Percentiles rank a stretch among this genome's conserved stretches.
Evolutionary conservation across 106 monocot species (phyloP).

Genomic region (Posidonia australis): DNA sequence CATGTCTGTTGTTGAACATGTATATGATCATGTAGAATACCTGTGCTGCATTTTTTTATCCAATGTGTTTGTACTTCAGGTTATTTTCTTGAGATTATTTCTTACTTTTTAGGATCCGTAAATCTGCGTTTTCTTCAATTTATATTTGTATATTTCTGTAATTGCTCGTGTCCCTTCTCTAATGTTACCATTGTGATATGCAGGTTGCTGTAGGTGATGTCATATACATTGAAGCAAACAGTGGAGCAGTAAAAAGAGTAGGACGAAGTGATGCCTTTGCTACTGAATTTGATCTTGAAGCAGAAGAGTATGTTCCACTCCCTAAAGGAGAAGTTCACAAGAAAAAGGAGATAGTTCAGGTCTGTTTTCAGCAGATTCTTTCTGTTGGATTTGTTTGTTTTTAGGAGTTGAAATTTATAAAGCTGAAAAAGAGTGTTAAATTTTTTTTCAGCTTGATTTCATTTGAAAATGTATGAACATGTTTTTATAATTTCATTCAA

Average conservation of each 20-base stretch:
- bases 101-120: no score
- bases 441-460: background rate
- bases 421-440: no score
- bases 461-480: background rate
- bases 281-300: conserved; percentile 98
- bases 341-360: conserved; percentile 99
- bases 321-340: conserved; percentile 99
- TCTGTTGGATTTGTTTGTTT: no score
- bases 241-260: conserved; percentile 98
- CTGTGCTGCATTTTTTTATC: no score
- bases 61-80: no score
- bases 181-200: conserved; percentile 3
- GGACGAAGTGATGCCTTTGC: conserved; percentile 95
- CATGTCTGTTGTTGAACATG: no score
- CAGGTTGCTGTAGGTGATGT: conserved; percentile 98
- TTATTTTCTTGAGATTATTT: no score
- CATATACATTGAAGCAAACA: conserved; percentile 98
- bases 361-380: conserved; percentile 11
- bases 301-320: conserved; percentile 96
- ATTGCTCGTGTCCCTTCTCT: background rate
- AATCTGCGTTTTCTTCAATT: no score
- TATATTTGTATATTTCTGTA: no score
- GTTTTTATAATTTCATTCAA: background rate
- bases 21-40: no score
- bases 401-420: no score